Evolutionary conservation across 2,329 filamentous ascomycete genomes (phyloP).

Genomic region (Thermoascus crustaceus): DNA sequence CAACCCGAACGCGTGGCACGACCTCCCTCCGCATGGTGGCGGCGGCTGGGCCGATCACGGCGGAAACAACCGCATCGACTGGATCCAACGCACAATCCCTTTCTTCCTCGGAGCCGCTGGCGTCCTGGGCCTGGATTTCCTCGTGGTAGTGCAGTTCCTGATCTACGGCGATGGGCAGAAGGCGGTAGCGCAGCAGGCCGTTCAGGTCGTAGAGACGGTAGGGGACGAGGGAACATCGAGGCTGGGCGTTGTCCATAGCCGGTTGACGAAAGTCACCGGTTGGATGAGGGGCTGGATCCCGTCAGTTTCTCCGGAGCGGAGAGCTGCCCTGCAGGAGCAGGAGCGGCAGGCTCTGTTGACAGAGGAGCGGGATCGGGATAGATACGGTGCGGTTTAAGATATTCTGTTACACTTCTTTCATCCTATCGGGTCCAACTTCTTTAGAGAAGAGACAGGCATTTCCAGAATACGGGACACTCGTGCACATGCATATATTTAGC

Average conservation of each 20-base stretch:
- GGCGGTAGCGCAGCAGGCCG: too few relatives aligned
- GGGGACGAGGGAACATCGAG: too few relatives aligned
- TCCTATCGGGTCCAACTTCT: too few relatives aligned
- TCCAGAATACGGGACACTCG: too few relatives aligned
- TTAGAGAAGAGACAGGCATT: too few relatives aligned
- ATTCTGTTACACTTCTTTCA: too few relatives aligned
- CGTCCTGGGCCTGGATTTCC: slow-evolving; percentile 54
- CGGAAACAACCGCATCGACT: slow-evolving; percentile 48
- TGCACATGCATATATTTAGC: too few relatives aligned
- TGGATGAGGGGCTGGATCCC: slow-evolving; percentile 63
- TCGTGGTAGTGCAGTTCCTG: slow-evolving; percentile 55
- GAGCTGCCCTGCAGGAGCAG: neutral
- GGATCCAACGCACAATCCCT: slow-evolving; percentile 51
- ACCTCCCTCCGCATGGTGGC: slow-evolving; percentile 48
- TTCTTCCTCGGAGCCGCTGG: slow-evolving; percentile 61
- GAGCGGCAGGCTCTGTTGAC: neutral
- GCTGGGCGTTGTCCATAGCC: too few relatives aligned
- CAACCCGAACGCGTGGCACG: slow-evolving; percentile 56
- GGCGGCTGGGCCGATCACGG: slow-evolving; percentile 52
- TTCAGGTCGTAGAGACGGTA: too few relatives aligned
- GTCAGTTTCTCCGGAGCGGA: slow-evolving; percentile 31
- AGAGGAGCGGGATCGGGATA: too few relatives aligned
- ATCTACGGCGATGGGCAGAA: slow-evolving; percentile 54
- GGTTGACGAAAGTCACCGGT: slow-evolving; percentile 52
- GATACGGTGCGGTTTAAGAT: too few relatives aligned